Base-by-base conservation (phyloP, 805 yeast species). In the Yarrowia sp. region DNA sequence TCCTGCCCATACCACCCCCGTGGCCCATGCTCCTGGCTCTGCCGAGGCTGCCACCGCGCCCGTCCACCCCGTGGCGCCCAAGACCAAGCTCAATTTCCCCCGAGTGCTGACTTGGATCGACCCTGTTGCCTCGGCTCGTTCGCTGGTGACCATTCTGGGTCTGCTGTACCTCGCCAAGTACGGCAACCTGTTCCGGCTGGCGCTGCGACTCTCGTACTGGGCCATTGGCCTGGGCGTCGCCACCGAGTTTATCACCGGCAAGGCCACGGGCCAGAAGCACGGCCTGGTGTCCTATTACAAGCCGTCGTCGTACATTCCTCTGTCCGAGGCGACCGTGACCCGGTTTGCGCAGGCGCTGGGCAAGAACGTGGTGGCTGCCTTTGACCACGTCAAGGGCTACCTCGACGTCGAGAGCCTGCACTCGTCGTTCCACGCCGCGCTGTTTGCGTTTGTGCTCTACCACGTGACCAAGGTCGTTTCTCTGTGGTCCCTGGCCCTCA, bases 211-310 rank as follows among this genome's bases (percentile, higher is more conserved):
- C 47, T 75, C 84, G 61, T 84, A 84, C 72, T 74, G 84, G 65
- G 84, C 81, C 25, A 79, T 91, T 65, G 76, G 81, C 60, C 66
- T 81, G 27, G 81, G 93, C 55, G 94, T 91, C 59, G 78, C 82
- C 62, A 88, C 86, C 62, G 97, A 92, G 78, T 88, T 85, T 71
- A 78, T 80, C 63, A 87, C 96, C 65, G 87, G 87, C 71, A 68
- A 84, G 42, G 75, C 87, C 67, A 80, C 88, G 55, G 97, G 97
- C 66, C 78, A 80, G 70, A 51, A 65, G 62, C 75, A 75, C 58
- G 97, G 97, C 18, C 80, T 92, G 65, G 86, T 93, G 64, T 81
- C 91, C 65, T 83, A 85, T 69, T 84, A 87, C 79, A 85, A 81
- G 73, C 90, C 94, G 62, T 77, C 82, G n/a, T 78, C 80, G 67